Evolutionary conservation across 805 yeast species (phyloP), one percentile per base, ranked within the genome.

Genomic region (Saccharomycopsis selenospora): DNA sequence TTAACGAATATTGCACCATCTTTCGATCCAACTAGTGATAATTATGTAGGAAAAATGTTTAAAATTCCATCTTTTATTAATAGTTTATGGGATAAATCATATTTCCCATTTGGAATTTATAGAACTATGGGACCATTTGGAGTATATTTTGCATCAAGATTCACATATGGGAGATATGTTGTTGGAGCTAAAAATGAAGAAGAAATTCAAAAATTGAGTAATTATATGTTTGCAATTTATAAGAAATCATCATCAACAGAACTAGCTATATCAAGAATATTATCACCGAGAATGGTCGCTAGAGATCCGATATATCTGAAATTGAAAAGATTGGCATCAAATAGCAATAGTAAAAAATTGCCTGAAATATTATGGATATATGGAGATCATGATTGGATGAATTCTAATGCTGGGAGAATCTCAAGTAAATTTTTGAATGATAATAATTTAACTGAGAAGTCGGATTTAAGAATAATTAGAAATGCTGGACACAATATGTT

Each of bases 351-450:
- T 18, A 25, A 33, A 10, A 44, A 38, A 45, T 36, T 48, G 17
- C 51, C 48, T n/a, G 63, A 67, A 40, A 66, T 73, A 2, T 60
- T 78, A 55, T 66, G 79, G 61, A 57, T 69, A 44, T 85, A 83
- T 61, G 95, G 93, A 0, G 76, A 80, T 54, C 76, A 70, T 54
- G 95, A 85, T 59, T 85, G 85, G 71, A 85, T 84, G 93, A 73
- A 79, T 57, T 62, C 71, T 1, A 70, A 67, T 36, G 82, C 83
- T 0, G 84, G 84, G 4, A 40, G 23, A 28, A 17, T n/a, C 11
- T 41, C 52, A n/a, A 27, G 30, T n/a, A 40, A 50, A 8, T 50
- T 3, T 11, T 41, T 53, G 3, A 51, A 51, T 23, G 5, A 25
- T 3, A 38, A 41, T 7, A 59, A 64, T 22, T 36, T 42, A 17